Evolutionary conservation across 768 basidiomycete genomes (phyloP).

Genomic region (Daedalea quercina): DNA sequence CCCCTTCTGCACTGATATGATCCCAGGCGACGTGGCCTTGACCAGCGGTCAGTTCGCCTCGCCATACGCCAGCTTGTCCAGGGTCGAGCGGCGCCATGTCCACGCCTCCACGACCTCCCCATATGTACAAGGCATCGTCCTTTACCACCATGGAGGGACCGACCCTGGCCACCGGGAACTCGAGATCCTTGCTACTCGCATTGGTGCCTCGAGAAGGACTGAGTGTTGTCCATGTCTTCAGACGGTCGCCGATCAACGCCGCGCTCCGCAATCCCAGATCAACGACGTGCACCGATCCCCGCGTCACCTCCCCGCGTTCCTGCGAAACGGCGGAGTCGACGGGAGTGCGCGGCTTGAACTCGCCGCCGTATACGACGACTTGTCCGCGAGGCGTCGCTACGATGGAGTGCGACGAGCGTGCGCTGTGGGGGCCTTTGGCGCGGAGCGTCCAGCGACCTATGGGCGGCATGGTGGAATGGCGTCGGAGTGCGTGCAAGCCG

Average conservation of each 20-base stretch:
- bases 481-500: background rate
- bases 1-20: constrained; percentile 20
- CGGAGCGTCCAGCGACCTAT: constrained; percentile 25
- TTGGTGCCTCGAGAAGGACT: constrained; percentile 7
- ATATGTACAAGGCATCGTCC: constrained; percentile 25
- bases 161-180: constrained; percentile 21
- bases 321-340: constrained; percentile 30
- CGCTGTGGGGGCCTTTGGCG: constrained; percentile 11
- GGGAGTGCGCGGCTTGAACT: constrained; percentile 35
- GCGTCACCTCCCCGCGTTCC: background rate
- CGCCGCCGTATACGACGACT: constrained; percentile 36
- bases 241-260: background rate
- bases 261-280: constrained; percentile 12
- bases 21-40: constrained; percentile 21
- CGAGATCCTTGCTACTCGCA: background rate
- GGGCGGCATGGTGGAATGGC: constrained; percentile 5
- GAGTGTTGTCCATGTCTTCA: constrained; percentile 5
- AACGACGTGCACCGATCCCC: constrained; percentile 20
- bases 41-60: background rate
- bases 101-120: constrained; percentile 39
- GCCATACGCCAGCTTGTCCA: constrained; percentile 15
- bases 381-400: constrained; percentile 22
- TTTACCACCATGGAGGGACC: constrained; percentile 11
- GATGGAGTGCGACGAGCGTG: constrained; percentile 38
- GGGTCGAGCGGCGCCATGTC: constrained; percentile 30